Base-by-base conservation (phyloP, 768 basidiomycete species). In the Tylopilus plumbeoviolaceoides region DNA sequence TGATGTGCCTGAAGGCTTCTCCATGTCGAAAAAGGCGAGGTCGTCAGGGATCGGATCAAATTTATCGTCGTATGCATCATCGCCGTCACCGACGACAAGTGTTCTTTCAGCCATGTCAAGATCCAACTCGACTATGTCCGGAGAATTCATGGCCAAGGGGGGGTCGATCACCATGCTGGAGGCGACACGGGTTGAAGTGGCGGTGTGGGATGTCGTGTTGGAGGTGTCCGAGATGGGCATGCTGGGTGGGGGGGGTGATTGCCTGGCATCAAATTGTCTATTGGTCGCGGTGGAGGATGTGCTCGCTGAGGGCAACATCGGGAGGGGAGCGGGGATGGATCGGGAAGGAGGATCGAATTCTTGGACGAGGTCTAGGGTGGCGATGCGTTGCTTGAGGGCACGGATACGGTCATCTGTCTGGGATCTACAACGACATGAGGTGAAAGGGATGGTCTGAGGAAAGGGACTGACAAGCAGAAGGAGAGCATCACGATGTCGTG, bases 31-130 rank as follows among this genome's bases (percentile, higher is more conserved):
- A 15, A 63, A 53, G 20, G 50, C 33, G 11, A 59, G n/a, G 33
- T 60, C 51, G 27, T 59, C 55, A 18, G 61, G 65, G 30, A 56
- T 57, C 36, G 48, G 76, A n/a, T 75, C 74, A 47, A 80, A 57
- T 15, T 67, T 67, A 42, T 70, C 72, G 77, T 80, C 83, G 31
- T 77, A 72, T 10, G 70, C 72, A 18, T 77, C 78, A 42, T 83
- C 82, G 48, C 72, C 75, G 35, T 69, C 71, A 27, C 58, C 61
- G 40, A 64, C 63, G 11, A 59, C 52, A 10, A 71, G 51, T 0
- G 59, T 65, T 11, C 49, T 42, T 15, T 51, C 40, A 0, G 62
- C 67, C 6, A 50, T 2, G 15, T 68, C 60, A 9, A 69, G 56
- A 8, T 68, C 64, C 14, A 64, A 49, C 30, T 65, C 58, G 41